These are phyloP conservation scores for Amorphotheca resinae DNA, from an alignment of 495 filamentous ascomycete genomes.

Conservation along the genomic window DNA sequence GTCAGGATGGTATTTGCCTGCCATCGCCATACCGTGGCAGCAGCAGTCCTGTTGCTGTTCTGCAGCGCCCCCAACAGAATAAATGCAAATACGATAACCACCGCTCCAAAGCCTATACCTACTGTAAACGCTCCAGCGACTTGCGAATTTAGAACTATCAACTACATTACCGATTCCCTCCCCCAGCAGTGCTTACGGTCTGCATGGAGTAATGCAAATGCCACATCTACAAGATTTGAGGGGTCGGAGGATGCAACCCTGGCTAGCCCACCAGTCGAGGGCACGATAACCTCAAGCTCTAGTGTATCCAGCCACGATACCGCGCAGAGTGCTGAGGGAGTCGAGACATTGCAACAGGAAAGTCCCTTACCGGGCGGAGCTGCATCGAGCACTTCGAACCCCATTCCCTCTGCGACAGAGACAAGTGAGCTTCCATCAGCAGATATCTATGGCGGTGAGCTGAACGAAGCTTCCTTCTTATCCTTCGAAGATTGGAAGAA, in stretches of 20 bases:
- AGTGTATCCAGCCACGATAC: background rate
- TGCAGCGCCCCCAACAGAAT: conserved; percentile 3
- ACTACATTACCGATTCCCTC: conserved; percentile 69
- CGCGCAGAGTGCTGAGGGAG: background rate
- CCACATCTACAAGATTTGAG: background rate
- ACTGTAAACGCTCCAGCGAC: conserved; percentile 19
- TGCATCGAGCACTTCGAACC: background rate
- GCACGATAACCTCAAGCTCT: background rate
- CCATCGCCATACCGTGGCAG: conserved; percentile 11
- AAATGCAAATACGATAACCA: conserved; percentile 12
- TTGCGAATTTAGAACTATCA: conserved; percentile 57
- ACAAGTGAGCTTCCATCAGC: background rate
- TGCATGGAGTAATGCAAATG: conserved; percentile 11
- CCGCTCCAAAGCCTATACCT: conserved; percentile 4
- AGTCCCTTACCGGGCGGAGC: background rate
- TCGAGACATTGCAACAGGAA: background rate
- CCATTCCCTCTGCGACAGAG: background rate
- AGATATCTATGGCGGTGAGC: conserved; percentile 43
- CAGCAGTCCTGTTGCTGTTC: conserved; percentile 16
- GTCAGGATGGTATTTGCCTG: conserved; percentile 19
- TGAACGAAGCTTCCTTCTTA: conserved; percentile 78
- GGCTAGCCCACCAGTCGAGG: conserved; percentile 6
- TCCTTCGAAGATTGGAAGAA: conserved; percentile 99
- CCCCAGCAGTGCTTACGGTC: conserved; percentile 54
- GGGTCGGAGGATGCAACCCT: background rate